These are phyloP conservation scores for Leccinum boreale DNA, from an alignment of 768 basidiomycete genomes.

Conservation along the genomic window DNA sequence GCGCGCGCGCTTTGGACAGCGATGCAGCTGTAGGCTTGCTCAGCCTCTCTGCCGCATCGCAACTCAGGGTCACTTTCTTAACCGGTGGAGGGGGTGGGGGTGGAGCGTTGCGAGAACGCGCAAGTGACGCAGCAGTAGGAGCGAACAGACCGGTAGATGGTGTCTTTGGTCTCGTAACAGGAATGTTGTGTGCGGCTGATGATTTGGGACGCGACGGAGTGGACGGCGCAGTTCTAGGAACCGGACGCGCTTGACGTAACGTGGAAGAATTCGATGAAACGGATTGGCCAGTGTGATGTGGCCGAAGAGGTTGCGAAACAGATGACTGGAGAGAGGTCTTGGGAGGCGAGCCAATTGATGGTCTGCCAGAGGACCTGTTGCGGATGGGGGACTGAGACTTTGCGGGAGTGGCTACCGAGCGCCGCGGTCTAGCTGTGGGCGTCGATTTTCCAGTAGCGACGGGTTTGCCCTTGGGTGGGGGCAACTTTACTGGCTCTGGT, in stretches of 20 bases:
- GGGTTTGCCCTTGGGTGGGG: conserved; percentile 21
- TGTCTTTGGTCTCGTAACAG: conserved; percentile 48
- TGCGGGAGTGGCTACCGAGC: conserved; percentile 21
- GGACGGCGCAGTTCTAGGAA: conserved; percentile 29
- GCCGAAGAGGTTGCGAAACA: conserved; percentile 34
- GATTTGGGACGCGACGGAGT: conserved; percentile 38
- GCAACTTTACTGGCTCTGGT: conserved; percentile 19
- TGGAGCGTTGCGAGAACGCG: conserved; percentile 56
- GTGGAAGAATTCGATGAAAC: conserved; percentile 32
- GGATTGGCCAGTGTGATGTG: conserved; percentile 43
- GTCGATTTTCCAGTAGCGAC: conserved; percentile 18
- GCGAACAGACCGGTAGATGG: conserved; percentile 70
- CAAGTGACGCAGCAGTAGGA: conserved; percentile 81
- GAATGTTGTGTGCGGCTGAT: conserved; percentile 20
- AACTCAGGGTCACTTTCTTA: conserved; percentile 54
- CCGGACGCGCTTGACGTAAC: conserved; percentile 21
- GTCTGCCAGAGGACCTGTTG: conserved; percentile 19
- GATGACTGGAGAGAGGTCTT: conserved; percentile 34
- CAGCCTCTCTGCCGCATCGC: conserved; percentile 58
- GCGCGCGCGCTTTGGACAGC: conserved; percentile 54
- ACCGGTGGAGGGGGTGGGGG: conserved; percentile 44
- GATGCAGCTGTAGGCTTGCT: conserved; percentile 85
- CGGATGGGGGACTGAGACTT: conserved; percentile 28
- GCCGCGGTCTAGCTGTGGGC: conserved; percentile 20
- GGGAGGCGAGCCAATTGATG: conserved; percentile 23